Evolutionary conservation across 257 asterid species (phyloP).

Genomic region (Datura wrightii): DNA sequence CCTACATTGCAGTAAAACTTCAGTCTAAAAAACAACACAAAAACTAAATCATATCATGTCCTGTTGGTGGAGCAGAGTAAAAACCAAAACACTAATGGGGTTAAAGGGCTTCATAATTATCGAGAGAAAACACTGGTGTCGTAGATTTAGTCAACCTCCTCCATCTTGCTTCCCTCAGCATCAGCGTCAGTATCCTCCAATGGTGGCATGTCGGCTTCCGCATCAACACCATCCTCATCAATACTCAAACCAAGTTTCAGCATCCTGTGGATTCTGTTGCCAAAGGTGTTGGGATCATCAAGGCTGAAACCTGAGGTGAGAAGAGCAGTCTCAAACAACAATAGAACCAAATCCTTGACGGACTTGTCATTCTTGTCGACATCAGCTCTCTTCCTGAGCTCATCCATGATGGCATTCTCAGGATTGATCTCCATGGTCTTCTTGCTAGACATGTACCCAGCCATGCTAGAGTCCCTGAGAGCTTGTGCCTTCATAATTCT

Average conservation of each 20-base stretch:
- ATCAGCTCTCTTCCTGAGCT: conserved; percentile 76
- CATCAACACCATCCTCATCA: conserved; percentile 66
- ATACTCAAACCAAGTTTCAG: conserved; percentile 74
- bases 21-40: background rate
- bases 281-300: conserved; percentile 72
- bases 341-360: conserved; percentile 64
- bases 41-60: background rate
- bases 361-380: conserved; percentile 75
- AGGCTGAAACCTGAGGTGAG: conserved; percentile 75
- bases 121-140: background rate
- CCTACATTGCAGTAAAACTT: background rate
- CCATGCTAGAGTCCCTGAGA: conserved; percentile 73
- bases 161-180: conserved; percentile 73
- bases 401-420: conserved; percentile 72
- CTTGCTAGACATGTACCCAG: conserved; percentile 78
- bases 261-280: conserved; percentile 78
- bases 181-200: conserved; percentile 69
- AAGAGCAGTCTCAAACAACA: conserved; percentile 66
- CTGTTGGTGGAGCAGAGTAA: background rate
- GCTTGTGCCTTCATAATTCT: conserved; percentile 79
- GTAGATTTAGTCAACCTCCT: conserved; percentile 58
- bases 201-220: conserved; percentile 61
- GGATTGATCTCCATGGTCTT: conserved; percentile 79
- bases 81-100: background rate
- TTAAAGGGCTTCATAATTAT: background rate